Conservation (phyloP, 2,329 filamentous ascomycete species). For the Fusarium anguioides region DNA sequence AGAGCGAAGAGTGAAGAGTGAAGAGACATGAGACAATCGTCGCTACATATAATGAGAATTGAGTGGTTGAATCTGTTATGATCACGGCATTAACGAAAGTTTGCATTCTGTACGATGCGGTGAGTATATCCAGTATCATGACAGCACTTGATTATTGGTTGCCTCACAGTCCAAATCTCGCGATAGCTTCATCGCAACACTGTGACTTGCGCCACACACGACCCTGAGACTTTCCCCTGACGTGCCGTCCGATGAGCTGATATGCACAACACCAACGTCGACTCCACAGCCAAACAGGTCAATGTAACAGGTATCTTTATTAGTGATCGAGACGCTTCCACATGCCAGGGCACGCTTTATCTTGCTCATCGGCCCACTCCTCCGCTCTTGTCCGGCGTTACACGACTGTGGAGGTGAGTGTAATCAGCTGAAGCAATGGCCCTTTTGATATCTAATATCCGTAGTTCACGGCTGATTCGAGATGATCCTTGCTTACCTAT, state of each 20-base stretch:
- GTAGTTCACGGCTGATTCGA: not conserved
- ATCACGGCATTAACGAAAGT: not conserved
- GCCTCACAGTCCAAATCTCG: not conserved
- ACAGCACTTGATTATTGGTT: not conserved
- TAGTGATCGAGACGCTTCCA: not conserved
- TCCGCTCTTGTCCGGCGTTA: conserved; percentile 19
- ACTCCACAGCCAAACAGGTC: conserved; percentile 3
- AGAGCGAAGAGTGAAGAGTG: conserved; percentile 15
- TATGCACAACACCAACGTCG: conserved; percentile 2
- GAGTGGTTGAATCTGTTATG: not conserved
- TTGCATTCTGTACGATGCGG: not conserved
- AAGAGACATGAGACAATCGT: not conserved
- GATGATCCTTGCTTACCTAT: not conserved
- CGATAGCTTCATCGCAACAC: conserved; percentile 26
- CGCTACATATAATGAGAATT: not conserved
- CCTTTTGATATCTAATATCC: conserved; percentile 22
- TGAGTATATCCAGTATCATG: not conserved
- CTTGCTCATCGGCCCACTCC: conserved; percentile 1
- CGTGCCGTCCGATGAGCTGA: not conserved
- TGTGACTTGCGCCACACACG: conserved; percentile 4
- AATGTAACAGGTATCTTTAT: not conserved
- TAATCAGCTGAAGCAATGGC: conserved; percentile 3
- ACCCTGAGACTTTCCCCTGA: not conserved
- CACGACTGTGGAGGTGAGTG: conserved; percentile 10
- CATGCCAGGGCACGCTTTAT: conserved; percentile 19